Percentiles rank a stretch among this genome's conserved stretches.
phyloP scores from a whole-genome alignment of 352 stramenopile genomes.

The Pythium aquatile region DNA sequence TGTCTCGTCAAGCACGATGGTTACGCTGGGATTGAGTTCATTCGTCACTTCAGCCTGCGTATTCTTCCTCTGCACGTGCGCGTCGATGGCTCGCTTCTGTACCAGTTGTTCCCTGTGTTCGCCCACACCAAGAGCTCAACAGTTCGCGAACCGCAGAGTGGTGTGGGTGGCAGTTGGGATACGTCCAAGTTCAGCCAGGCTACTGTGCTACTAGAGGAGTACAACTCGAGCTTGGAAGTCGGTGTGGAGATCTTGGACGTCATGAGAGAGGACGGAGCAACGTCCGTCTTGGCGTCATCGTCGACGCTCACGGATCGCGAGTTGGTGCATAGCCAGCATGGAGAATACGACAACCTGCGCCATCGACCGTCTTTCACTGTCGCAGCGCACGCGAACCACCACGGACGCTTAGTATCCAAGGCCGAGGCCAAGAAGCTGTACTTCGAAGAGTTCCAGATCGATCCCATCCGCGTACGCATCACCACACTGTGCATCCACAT shows the following conservation, averaged over 20 bases:
- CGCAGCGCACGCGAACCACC: constrained; percentile 19
- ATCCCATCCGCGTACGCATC: constrained; percentile 61
- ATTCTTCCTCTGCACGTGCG: constrained; percentile 76
- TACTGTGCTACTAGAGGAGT: constrained; percentile 63
- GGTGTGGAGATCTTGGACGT: constrained; percentile 69
- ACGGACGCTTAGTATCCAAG: constrained; percentile 38
- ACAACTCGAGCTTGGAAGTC: constrained; percentile 69
- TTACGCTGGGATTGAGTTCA: constrained; percentile 86
- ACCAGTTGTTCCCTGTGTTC: constrained; percentile 67
- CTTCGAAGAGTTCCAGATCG: constrained; percentile 89
- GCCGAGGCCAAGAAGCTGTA: constrained; percentile 84
- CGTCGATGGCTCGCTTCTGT: constrained; percentile 79
- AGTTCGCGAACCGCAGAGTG: constrained; percentile 20
- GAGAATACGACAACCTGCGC: constrained; percentile 8
- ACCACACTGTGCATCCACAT: not conserved
- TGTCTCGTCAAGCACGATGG: constrained; percentile 84
- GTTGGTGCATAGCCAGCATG: constrained; percentile 17
- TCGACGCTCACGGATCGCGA: constrained; percentile 23
- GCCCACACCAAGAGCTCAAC: constrained; percentile 41
- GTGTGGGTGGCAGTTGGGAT: constrained; percentile 24
- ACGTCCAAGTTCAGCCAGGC: constrained; percentile 37
- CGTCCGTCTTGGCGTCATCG: constrained; percentile 37
- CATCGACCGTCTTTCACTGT: constrained; percentile 20
- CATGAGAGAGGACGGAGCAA: constrained; percentile 57
- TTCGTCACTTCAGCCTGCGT: constrained; percentile 74